These are phyloP conservation scores for Ustilago crameri DNA, from an alignment of 1,284 basidiomycete genomes.

Conservation along the genomic window DNA sequence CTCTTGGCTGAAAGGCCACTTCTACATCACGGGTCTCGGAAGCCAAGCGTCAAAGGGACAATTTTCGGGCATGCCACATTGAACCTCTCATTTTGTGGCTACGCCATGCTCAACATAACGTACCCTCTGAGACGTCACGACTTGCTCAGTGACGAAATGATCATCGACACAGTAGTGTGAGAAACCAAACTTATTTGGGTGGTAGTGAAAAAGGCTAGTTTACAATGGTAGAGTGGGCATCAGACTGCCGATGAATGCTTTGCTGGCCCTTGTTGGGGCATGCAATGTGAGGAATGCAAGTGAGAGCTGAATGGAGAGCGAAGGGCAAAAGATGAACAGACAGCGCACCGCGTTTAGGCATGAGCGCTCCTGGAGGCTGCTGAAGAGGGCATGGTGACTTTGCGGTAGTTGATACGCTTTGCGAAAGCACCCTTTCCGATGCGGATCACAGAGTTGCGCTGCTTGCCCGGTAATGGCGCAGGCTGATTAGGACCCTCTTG, in stretches of 20 bases:
- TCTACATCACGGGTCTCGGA: slow-evolving; percentile 20
- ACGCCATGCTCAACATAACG: neutral
- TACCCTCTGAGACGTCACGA: neutral
- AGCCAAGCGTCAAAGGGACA: too few species aligned
- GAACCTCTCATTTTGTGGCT: neutral
- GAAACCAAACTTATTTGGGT: slow-evolving; percentile 8
- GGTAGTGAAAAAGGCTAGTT: slow-evolving; percentile 14
- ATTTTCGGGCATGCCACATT: too few species aligned
- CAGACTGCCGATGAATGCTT: slow-evolving; percentile 3
- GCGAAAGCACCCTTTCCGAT: slow-evolving; percentile 64
- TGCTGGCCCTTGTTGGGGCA: neutral
- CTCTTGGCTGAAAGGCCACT: slow-evolving; percentile 3
- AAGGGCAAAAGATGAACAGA: neutral
- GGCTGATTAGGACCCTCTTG: slow-evolving; percentile 29
- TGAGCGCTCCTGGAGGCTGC: slow-evolving; percentile 7
- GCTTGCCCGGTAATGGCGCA: slow-evolving; percentile 37
- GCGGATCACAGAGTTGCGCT: slow-evolving; percentile 60
- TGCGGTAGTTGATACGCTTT: slow-evolving; percentile 53
- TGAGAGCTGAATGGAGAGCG: neutral
- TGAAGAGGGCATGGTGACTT: slow-evolving; percentile 22
- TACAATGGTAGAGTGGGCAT: slow-evolving; percentile 25
- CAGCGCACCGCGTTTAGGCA: neutral
- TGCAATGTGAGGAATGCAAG: neutral
- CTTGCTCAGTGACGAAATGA: neutral
- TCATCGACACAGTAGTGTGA: neutral